Base-by-base conservation (phyloP, 164 flowering plant species). In the Malania oleifera region DNA sequence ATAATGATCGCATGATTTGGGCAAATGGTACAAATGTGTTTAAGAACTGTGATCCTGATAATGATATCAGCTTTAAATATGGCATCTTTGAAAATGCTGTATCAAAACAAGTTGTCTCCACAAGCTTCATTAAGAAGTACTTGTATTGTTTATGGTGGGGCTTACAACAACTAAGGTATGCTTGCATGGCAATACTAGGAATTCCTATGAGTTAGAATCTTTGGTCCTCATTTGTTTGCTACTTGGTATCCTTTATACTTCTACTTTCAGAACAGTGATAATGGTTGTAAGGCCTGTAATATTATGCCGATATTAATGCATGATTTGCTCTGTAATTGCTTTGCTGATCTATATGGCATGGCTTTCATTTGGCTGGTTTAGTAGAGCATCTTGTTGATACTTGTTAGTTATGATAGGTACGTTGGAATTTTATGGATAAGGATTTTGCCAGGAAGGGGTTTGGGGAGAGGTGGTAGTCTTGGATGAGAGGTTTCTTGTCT, bases 71-170 rank as follows among this genome's bases (percentile, higher is more conserved):
- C n/a, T 88, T 88, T 73, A 61, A 74, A 0, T 90, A 75, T 72
- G 98, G 98, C 28, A 77, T 93, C 49, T 93, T 90, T 74, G 73
- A 56, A 61, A 62, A 66, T 67, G 97, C 96, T 43, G 62, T 93
- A 37, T 59, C 56, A 7, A 83, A 86, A 25, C 64, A 74, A 31
- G 90, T 86, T 60, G 78, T 86, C 55, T 80, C 85, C 50, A 61
- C 81, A 19, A 67, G 54, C 46, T 90, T 93, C 52, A 4, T 83
- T 15, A 71, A 61, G 31, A 87, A 83, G 70, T 93, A 87, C 73
- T 83, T 90, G 67, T 93, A 84, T 67, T 81, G 97, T 54, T 66
- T 92, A 27, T 92, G 98, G 98, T 92, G 96, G 96, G 98, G 98
- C n/a, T 69, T 89, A 45, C 96, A 89, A 66, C 74, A 92, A 43